Evolutionary conservation across 2,329 filamentous ascomycete species (phyloP).

Genomic region (Aspergillus calidoustus): DNA sequence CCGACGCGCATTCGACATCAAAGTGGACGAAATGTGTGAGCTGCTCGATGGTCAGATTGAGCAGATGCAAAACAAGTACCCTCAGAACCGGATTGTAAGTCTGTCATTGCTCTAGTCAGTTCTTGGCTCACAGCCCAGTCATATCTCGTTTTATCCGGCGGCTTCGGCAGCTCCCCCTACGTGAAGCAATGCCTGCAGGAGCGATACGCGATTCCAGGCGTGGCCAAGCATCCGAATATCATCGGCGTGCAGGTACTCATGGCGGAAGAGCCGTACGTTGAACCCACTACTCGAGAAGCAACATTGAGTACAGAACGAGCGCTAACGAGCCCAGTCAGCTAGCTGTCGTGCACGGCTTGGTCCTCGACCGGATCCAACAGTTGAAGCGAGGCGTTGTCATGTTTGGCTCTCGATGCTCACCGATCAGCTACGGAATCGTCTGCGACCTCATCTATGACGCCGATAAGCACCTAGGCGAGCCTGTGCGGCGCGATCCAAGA

Average conservation of each 20-base stretch:
- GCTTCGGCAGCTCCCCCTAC: constrained; percentile 40
- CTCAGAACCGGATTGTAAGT: constrained; percentile 34
- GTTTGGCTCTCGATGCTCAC: constrained; percentile 38
- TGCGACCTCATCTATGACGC: constrained; percentile 38
- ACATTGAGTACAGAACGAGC: neutral
- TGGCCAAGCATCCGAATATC: constrained; percentile 23
- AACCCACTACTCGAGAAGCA: too few relatives aligned
- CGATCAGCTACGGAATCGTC: constrained; percentile 43
- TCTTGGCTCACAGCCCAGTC: constrained; percentile 20
- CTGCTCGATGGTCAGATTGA: constrained; percentile 33
- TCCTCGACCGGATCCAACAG: constrained; percentile 39
- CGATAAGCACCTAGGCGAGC: constrained; percentile 33
- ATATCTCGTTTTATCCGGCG: constrained; percentile 40
- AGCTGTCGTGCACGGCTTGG: constrained; percentile 40
- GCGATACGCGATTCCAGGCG: constrained; percentile 26
- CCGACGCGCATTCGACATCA: constrained; percentile 29
- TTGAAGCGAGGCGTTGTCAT: constrained; percentile 31
- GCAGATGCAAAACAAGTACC: constrained; percentile 29
- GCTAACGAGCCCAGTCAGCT: constrained; percentile 31
- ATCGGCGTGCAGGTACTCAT: constrained; percentile 33
- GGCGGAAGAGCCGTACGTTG: constrained; percentile 39
- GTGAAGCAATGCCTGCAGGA: constrained; percentile 31
- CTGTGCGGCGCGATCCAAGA: constrained; percentile 33
- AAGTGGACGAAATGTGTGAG: constrained; percentile 34
- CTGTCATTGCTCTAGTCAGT: neutral